Conservation (phyloP, 78 protist species). For the Pirum gemmata region DNA sequence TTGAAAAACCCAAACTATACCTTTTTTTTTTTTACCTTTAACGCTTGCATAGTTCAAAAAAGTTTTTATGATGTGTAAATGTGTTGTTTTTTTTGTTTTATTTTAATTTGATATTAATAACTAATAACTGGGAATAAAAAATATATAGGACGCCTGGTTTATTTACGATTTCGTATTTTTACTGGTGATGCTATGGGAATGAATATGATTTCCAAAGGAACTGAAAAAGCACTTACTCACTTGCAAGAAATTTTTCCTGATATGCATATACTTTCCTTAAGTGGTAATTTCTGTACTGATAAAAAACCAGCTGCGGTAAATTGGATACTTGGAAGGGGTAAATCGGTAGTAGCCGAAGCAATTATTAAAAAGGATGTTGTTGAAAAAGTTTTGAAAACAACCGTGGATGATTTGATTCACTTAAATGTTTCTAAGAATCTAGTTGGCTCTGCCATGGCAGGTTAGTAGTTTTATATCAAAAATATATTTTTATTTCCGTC, state of each 20-base stretch:
- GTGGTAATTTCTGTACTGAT: slow-evolving; percentile 80
- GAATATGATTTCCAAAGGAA: slow-evolving; percentile 86
- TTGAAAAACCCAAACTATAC: too few species aligned
- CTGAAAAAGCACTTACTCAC: slow-evolving; percentile 39
- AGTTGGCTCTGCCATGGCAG: too few species aligned
- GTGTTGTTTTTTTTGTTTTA: too few species aligned
- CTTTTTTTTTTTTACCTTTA: too few species aligned
- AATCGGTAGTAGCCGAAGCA: slow-evolving; percentile 81
- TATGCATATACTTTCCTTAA: slow-evolving; percentile 48
- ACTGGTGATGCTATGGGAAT: slow-evolving; percentile 93
- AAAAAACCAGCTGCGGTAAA: slow-evolving; percentile 81
- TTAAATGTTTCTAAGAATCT: slow-evolving; percentile 77
- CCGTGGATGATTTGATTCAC: slow-evolving; percentile 53
- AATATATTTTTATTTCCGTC: too few species aligned
- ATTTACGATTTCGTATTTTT: slow-evolving; percentile 54
- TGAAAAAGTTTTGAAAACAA: slow-evolving; percentile 71
- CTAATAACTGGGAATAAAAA: too few species aligned
- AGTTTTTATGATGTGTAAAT: too few species aligned
- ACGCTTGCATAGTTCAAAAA: too few species aligned
- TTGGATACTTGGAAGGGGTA: slow-evolving; percentile 91
- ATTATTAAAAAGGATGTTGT: slow-evolving; percentile 64
- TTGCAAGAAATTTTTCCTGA: slow-evolving; percentile 50
- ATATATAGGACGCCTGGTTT: slow-evolving; percentile 63
- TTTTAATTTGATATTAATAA: too few species aligned
- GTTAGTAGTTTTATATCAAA: too few species aligned